Evolutionary conservation across 352 stramenopile species (phyloP), one percentile per base, ranked within the genome.

Genomic region (Globisporangium apiculatum): DNA sequence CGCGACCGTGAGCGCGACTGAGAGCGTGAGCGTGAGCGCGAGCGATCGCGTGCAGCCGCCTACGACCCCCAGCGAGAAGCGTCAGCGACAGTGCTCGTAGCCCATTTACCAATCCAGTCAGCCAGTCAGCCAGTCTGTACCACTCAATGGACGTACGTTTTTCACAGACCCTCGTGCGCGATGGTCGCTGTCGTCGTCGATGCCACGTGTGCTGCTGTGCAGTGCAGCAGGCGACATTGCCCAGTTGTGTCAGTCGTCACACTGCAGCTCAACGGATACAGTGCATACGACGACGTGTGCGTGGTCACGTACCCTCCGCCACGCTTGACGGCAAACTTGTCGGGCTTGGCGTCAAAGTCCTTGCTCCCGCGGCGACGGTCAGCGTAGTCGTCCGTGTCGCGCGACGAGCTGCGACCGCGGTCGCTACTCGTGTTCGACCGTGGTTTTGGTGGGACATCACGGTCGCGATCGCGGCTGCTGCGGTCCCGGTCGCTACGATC

Each of bases 101-200:
- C 18, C 18, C 18, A 24, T 24, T 1, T 1, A 24, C 18, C 18
- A 24, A 24, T 24, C 18, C 18, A 24, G 18, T 15, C 24, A 58
- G 18, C 7, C 10, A 37, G 43, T 51, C 18, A 24, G 18, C 9
- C n/a, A 51, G 18, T 24, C 18, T 24, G 18, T 24, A 24, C 18
- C 18, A 24, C 18, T 24, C 18, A 24, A 24, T 17, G n/a, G 15
- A 68, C 68, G 49, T 72, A 88, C 80, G 52, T 63, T 79, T 46
- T 79, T 82, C 14, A 60, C 52, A 40, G 61, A 61, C 45, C 65
- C 60, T 42, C 61, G 59, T 17, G 54, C 57, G 48, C 74, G 64
- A 18, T 72, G 75, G 47, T 69, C 69, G n/a, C 77, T 61, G 11
- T 73, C 71, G 10, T 73, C 68, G 11, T 89, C 76, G 48, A 87